Evolutionary conservation across 805 yeast species (phyloP).

Genomic region (Candida fluviatilis): DNA sequence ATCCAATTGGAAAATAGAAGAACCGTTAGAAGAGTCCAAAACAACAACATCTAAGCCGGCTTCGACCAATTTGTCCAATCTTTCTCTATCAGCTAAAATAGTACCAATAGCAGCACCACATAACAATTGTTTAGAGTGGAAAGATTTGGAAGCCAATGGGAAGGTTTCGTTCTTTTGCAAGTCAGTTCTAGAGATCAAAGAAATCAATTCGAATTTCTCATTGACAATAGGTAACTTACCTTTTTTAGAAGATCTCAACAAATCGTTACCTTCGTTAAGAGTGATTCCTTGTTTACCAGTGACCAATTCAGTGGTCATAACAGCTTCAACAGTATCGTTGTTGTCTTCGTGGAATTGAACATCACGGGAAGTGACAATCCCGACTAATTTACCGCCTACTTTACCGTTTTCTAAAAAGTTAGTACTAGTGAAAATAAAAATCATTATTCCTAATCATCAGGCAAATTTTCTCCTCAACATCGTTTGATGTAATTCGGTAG

Average conservation of each 20-base stretch:
- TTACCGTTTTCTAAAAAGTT: slow-evolving; percentile 69
- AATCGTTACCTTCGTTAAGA: slow-evolving; percentile 81
- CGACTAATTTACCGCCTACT: slow-evolving; percentile 84
- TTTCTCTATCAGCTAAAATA: slow-evolving; percentile 78
- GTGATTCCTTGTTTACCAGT: slow-evolving; percentile 82
- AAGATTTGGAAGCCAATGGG: slow-evolving; percentile 94
- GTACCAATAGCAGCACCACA: slow-evolving; percentile 99
- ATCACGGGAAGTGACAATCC: slow-evolving; percentile 96
- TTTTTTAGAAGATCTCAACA: slow-evolving; percentile 88
- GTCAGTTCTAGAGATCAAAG: slow-evolving; percentile 92
- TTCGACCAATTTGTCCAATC: slow-evolving; percentile 78
- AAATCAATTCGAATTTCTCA: slow-evolving; percentile 65
- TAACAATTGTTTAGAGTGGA: slow-evolving; percentile 87
- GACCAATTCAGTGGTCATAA: slow-evolving; percentile 87
- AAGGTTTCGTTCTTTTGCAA: slow-evolving; percentile 91
- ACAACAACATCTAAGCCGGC: slow-evolving; percentile 98
- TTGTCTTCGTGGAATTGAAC: slow-evolving; percentile 87
- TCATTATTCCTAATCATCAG: slow-evolving; percentile 4
- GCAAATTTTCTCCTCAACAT: slow-evolving; percentile 77
- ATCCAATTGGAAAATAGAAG: slow-evolving; percentile 89
- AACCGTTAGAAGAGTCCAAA: slow-evolving; percentile 95
- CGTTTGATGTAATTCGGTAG: slow-evolving; percentile 97
- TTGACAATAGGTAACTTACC: slow-evolving; percentile 97
- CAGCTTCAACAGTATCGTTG: slow-evolving; percentile 56
- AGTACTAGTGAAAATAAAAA: slow-evolving; percentile 18